These are phyloP conservation scores for Alternaria postmessia DNA, from an alignment of 2,329 filamentous ascomycete species.

Conservation along the genomic window DNA sequence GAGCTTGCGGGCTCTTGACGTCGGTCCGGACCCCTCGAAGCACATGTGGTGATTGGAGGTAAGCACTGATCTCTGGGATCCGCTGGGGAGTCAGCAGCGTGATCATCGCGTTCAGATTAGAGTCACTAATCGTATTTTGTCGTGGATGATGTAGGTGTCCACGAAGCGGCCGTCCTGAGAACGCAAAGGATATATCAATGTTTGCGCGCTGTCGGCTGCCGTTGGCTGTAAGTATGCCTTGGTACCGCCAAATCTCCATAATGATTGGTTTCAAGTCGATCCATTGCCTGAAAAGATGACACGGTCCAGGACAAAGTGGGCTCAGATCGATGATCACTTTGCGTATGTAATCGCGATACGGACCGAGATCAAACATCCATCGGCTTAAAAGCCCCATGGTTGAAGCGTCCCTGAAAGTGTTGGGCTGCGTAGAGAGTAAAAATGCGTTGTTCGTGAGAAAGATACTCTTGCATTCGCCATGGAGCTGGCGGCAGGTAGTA, in stretches of 20 bases:
- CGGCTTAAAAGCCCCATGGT: neutral
- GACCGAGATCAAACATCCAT: neutral
- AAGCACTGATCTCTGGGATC: neutral
- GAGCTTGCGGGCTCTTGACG: neutral
- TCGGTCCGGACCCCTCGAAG: neutral
- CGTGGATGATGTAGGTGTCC: neutral
- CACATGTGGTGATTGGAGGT: neutral
- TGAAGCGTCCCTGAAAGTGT: neutral
- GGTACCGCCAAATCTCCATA: conserved; percentile 1
- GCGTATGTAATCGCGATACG: neutral
- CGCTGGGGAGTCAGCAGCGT: neutral
- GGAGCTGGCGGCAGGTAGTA: conserved; percentile 3
- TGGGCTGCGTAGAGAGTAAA: neutral
- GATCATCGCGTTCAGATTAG: neutral
- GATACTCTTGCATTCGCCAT: neutral
- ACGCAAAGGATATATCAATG: neutral
- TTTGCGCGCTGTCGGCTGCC: neutral
- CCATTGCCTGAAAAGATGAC: neutral
- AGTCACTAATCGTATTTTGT: neutral
- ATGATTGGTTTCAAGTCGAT: neutral
- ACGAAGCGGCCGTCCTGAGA: neutral
- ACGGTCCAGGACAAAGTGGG: neutral
- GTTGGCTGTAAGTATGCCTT: neutral
- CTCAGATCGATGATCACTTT: neutral
- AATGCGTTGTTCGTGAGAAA: neutral